phyloP scores from a whole-genome alignment of 2,329 filamentous ascomycete genomes.

The Trichocomaceae sp. region DNA sequence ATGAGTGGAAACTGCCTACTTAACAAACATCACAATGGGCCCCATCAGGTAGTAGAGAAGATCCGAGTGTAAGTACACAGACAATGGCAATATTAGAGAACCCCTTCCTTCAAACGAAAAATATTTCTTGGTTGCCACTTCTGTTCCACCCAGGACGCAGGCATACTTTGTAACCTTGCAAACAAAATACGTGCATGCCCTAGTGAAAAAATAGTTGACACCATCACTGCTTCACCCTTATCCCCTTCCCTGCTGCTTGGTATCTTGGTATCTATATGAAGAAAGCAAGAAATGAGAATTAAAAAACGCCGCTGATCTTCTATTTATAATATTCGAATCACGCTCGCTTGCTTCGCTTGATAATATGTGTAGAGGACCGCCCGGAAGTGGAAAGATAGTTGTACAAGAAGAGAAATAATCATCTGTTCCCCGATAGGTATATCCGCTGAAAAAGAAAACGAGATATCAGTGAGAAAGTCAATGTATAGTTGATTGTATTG shows the following conservation, averaged over 20 bases:
- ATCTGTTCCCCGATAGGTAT: no score
- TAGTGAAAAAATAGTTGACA: neutral
- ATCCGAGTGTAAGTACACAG: neutral
- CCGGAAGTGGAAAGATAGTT: neutral
- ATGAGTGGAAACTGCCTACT: neutral
- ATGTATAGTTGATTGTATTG: neutral
- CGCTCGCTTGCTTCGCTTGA: neutral
- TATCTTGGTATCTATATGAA: constrained; percentile 1
- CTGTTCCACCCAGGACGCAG: neutral
- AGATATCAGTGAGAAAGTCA: no score
- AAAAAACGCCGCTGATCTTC: neutral
- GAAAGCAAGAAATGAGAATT: neutral
- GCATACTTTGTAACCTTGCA: neutral
- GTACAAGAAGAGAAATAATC: neutral
- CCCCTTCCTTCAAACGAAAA: no score
- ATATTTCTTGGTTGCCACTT: neutral
- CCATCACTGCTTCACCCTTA: neutral
- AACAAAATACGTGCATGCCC: neutral
- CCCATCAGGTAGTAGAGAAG: neutral
- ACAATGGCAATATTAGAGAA: neutral
- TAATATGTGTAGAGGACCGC: neutral
- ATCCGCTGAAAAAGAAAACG: no score
- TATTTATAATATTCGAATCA: neutral
- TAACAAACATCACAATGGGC: neutral
- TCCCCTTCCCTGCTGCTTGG: neutral